Evolutionary conservation across 106 monocot genomes (phyloP), one percentile per base, ranked within the genome.

Genomic region (Allium sativum): DNA sequence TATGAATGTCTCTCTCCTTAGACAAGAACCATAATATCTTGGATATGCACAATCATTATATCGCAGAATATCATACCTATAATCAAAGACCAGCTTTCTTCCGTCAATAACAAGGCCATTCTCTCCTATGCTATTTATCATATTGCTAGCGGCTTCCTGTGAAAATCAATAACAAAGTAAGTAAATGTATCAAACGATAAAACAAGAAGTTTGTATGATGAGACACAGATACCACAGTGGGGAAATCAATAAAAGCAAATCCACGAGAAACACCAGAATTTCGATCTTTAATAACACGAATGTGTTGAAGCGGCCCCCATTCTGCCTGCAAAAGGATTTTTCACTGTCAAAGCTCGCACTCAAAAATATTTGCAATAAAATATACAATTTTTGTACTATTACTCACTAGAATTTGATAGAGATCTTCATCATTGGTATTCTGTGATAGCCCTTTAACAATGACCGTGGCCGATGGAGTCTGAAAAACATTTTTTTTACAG

Each of bases 241-340:
- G 92, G 18, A 98, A 98, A 67, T 98, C 98, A 53, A 98, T 88
- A 76, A 98, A 98, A 43, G 98, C 98, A 85, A 98, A 98, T 65
- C 98, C 98, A 60, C 98, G 88, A 11, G 98, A 92, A 56, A 80
- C 43, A 45, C 87, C 91, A 82, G 92, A 92, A 82, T 68, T 85
- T 53, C 98, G 65, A 41, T 98, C 98, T 72, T 83, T 87, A 55
- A 98, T 98, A 7, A 98, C 85, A 70, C 98, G 98, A 15, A 98
- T 82, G 74, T 92, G 92, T 50, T 74, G 88, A 62, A 98, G 80
- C 6, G 98, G 98, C 41, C 98, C 98, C 91, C 91, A 98, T 59
- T 92, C 82, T 68, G 88, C 80, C 98, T 98, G 67, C 7, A 82
- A 77, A 57, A 78, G 43, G 58, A 19, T 19, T 21, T 1, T 5